phyloP scores from a whole-genome alignment of 495 filamentous ascomycete genomes.

The Lentithecium fluviatile region DNA sequence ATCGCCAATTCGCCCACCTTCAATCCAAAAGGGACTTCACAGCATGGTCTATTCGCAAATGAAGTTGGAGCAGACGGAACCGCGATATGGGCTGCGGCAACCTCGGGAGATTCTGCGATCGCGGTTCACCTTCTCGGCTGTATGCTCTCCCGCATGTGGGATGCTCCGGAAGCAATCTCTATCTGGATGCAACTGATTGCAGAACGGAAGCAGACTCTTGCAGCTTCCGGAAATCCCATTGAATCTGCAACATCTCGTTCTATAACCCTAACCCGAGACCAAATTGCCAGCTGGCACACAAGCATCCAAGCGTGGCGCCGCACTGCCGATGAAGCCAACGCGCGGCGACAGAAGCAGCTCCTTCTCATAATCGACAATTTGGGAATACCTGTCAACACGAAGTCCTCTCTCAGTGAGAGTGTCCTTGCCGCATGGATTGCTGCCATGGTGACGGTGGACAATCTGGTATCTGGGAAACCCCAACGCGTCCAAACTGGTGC shows the following conservation, averaged over 20 bases:
- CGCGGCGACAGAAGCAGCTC: slow-evolving; percentile 40
- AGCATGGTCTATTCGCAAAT: slow-evolving; percentile 34
- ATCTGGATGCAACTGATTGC: slow-evolving; percentile 30
- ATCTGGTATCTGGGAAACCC: slow-evolving; percentile 29
- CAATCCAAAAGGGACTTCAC: not conserved
- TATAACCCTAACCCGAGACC: slow-evolving; percentile 3
- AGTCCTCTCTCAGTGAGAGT: not conserved
- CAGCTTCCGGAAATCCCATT: not conserved
- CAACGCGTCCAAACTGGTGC: slow-evolving; percentile 3
- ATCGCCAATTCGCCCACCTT: slow-evolving; percentile 1
- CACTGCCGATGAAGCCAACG: slow-evolving; percentile 17
- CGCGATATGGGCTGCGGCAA: slow-evolving; percentile 42
- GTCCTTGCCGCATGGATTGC: slow-evolving; percentile 3
- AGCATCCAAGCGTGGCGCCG: slow-evolving; percentile 20
- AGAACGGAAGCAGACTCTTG: slow-evolving; percentile 28
- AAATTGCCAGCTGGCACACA: slow-evolving; percentile 15
- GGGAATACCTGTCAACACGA: not conserved
- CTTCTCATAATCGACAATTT: slow-evolving; percentile 43
- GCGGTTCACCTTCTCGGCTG: slow-evolving; percentile 20
- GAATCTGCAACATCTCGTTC: not conserved
- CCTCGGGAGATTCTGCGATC: slow-evolving; percentile 5
- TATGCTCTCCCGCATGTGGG: slow-evolving; percentile 21
- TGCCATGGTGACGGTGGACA: slow-evolving; percentile 4
- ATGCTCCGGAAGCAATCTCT: slow-evolving; percentile 4
- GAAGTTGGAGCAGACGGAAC: slow-evolving; percentile 40